Base-by-base conservation (phyloP, 2,329 filamentous ascomycete species). In the Colletotrichum melonis region DNA sequence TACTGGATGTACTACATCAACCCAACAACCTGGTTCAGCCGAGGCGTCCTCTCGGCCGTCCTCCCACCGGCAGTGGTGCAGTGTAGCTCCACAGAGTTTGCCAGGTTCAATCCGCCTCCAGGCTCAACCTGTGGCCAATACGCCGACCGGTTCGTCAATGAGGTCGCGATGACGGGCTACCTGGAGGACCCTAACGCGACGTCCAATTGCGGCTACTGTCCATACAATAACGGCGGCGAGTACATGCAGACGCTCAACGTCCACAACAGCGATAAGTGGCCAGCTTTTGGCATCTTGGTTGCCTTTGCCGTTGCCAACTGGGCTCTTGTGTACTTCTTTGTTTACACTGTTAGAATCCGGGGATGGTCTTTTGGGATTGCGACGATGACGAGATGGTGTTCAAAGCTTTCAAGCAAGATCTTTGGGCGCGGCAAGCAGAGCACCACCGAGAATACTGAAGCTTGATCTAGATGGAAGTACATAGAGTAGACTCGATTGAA, bases 321-420 rank as follows among this genome's bases (percentile, higher is more conserved):
- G 91, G 83, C 87, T 54, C 81, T 95, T 67, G 92, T 94, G 1
- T 94, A 93, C 80, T 94, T 94, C 82, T 94, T 95, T 79, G 91
- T 95, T 69, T 95, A 92, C 82, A 92, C 90, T 3, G 91, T 94
- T 7, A 87, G 93, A 22, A 89, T 95, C 67, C 88, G 87, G 75
- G 89, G 91, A 8, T 95, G 92, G 92, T 89, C 83, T 26, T 95
- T 95, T 81, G 93, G 92, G 0, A 52, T 73, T 9, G n/a, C 60
- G 0, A 57, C 71, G 1, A 28, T 73, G 11, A 14, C 55, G 9
- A 66, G 38, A 5, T n/a, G 14, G 32, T n/a, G 14, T 19, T 64
- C 71, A 9, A 28, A 19, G 22, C 14, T 59, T 1, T 16, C 55
- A 5, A 35, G 28, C 14, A 46, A 46, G 2, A 35, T 63, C 8